Evolutionary conservation across 345 rosid genomes (phyloP).

Genomic region (Carallia brachiata): DNA sequence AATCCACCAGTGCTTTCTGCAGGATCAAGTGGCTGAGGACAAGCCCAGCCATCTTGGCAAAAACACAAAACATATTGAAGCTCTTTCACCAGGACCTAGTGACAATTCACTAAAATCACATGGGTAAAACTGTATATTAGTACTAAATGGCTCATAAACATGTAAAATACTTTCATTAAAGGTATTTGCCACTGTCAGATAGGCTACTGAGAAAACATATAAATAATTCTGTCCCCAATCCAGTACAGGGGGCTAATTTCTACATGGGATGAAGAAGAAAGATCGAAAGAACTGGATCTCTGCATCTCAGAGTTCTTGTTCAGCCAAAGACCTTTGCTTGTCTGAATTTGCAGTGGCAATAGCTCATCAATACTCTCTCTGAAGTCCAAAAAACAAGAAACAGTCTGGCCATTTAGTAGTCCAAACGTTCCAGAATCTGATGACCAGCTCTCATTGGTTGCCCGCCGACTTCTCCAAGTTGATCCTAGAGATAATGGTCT

Average conservation of each 20-base stretch:
- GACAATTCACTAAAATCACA: conserved; percentile 54
- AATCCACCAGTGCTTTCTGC: conserved; percentile 70
- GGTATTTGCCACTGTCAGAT: conserved; percentile 50
- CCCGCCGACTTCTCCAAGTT: conserved; percentile 27
- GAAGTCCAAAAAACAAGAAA: conserved; percentile 54
- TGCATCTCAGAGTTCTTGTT: conserved; percentile 31
- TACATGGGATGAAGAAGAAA: conserved; percentile 35
- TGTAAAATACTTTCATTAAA: conserved; percentile 54
- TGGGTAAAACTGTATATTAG: conserved; percentile 56
- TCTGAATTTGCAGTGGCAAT: conserved; percentile 28
- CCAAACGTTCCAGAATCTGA: conserved; percentile 40
- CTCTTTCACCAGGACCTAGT: conserved; percentile 56
- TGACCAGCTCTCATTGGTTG: conserved; percentile 38
- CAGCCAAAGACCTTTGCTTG: conserved; percentile 24
- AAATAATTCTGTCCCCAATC: conserved; percentile 59
- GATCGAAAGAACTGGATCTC: conserved; percentile 30
- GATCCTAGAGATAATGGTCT: conserved; percentile 30
- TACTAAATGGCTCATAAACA: conserved; percentile 59
- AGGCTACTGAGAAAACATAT: conserved; percentile 51
- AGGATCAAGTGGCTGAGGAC: conserved; percentile 54
- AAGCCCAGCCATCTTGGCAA: conserved; percentile 59
- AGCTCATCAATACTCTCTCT: conserved; percentile 29
- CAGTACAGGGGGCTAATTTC: conserved; percentile 47
- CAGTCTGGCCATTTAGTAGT: conserved; percentile 43
- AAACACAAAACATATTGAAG: conserved; percentile 62